Conservation (phyloP, 192 early-diverging fungal species). For the Pilobolus umbonatus region DNA sequence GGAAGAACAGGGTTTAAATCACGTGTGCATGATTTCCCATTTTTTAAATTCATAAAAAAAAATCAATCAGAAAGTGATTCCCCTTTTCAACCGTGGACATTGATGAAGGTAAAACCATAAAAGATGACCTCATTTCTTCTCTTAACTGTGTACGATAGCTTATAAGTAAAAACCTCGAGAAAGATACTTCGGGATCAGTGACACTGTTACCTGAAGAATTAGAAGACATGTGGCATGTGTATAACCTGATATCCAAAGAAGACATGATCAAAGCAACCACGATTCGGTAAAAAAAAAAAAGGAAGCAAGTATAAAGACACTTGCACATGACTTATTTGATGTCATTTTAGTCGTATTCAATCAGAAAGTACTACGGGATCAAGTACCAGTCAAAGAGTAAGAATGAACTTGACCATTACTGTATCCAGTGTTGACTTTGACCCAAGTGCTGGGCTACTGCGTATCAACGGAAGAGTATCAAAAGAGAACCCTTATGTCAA, state of each 20-base stretch:
- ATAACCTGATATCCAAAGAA: constrained; percentile 79
- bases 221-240: constrained; percentile 98
- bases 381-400: constrained; percentile 74
- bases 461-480: constrained; percentile 84
- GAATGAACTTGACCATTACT: constrained; percentile 75
- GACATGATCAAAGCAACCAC: constrained; percentile 87
- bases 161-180: constrained; percentile 64
- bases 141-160: constrained; percentile 37
- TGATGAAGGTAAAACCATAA: not conserved
- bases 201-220: constrained; percentile 82
- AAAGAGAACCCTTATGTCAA: constrained; percentile 89
- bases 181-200: constrained; percentile 75
- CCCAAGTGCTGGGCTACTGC: constrained; percentile 74
- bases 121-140: not conserved
- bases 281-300: constrained; percentile 50
- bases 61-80: no score
- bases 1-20: no score
- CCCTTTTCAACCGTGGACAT: not conserved
- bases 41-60: no score
- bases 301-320: not conserved
- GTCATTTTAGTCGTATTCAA: constrained; percentile 74
- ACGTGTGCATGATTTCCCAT: no score
- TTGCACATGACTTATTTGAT: not conserved
- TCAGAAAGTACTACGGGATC: constrained; percentile 86
- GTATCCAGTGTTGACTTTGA: constrained; percentile 92